phyloP scores from a whole-genome alignment of 139 green algal genomes.

The Micromonas pusilla region DNA sequence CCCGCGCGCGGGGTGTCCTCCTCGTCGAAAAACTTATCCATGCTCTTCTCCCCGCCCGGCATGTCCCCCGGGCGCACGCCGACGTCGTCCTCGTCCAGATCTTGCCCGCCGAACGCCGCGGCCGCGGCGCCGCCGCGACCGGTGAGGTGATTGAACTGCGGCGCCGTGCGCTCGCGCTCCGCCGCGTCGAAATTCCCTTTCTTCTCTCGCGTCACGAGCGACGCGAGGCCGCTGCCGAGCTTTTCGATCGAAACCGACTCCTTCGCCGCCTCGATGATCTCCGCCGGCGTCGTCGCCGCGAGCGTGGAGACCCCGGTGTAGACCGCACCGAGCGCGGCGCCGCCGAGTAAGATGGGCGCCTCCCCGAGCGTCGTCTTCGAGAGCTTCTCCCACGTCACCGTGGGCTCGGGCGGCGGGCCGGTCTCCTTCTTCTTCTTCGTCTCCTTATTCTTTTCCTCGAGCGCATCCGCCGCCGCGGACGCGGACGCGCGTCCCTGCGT shows the following conservation, averaged over 20 bases:
- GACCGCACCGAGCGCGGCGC: background rate
- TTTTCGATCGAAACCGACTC: background rate
- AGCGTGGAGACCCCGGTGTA: background rate
- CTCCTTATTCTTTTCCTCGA: too few species aligned
- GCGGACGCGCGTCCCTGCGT: too few species aligned
- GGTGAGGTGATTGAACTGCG: conserved; percentile 13
- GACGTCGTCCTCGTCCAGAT: conserved; percentile 9
- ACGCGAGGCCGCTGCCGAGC: background rate
- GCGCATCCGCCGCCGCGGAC: background rate
- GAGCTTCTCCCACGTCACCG: conserved; percentile 13
- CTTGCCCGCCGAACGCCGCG: conserved; percentile 12
- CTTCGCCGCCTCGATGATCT: background rate
- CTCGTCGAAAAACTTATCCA: background rate
- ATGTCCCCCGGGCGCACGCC: background rate
- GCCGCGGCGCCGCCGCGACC: background rate
- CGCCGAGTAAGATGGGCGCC: background rate
- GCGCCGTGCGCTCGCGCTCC: background rate
- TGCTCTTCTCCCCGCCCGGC: background rate
- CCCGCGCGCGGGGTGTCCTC: background rate
- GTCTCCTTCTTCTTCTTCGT: background rate
- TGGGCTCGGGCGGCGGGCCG: too few species aligned
- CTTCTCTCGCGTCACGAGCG: background rate
- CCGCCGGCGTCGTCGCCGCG: background rate
- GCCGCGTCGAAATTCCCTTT: background rate
- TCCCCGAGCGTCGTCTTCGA: conserved; percentile 15